Base-by-base conservation (phyloP, 2,329 filamentous ascomycete genomes). In the Epichloe bromicola region DNA sequence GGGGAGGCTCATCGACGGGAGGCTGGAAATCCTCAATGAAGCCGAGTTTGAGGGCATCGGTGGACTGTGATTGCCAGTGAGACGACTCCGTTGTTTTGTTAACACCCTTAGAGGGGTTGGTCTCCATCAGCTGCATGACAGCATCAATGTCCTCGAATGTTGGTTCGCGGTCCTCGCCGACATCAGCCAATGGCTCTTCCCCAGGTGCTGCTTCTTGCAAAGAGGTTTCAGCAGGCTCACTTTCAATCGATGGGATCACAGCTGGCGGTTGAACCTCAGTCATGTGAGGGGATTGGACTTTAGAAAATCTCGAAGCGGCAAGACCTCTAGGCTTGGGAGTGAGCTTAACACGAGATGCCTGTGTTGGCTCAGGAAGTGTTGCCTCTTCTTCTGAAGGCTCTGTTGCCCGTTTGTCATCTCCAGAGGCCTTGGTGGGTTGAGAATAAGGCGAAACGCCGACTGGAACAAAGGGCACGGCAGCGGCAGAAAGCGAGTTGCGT, bases 81-180 rank as follows among this genome's bases (percentile, higher is more conserved):
- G 74, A 66, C 17, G 71, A 65, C 44, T 74, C 70, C 14, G 72
- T 64, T 7, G 70, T 70, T 60, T 82, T 83, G 61, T 88, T 86
- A 53, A 88, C 79, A 12, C 86, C 86, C 64, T 85, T 79, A 48
- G 84, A 82, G 2, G 85, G 85, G 57, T 88, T 81, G 46, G 75
- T 79, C 53, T 83, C 78, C 59, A 96, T 77, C 54, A 93, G 85
- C 56, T 84, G 80, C 88, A 97, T 95, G 49, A 96, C 82, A 43
- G 85, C 88, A 70, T 96, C 90, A 60, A 96, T 90, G 62, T 96
- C 89, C 58, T 91, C 84, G 59, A 87, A 87, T 0, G 83, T 79
- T 6, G 71, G 74, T 55, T 73, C 72, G 19, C 60, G 60, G 6
- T 62, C 60, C 4, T 58, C 47, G 15, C 53, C 37, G 19, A 49